These are phyloP conservation scores for Cyanodermella asteris DNA, from an alignment of 2,329 filamentous ascomycete species.

Conservation along the genomic window DNA sequence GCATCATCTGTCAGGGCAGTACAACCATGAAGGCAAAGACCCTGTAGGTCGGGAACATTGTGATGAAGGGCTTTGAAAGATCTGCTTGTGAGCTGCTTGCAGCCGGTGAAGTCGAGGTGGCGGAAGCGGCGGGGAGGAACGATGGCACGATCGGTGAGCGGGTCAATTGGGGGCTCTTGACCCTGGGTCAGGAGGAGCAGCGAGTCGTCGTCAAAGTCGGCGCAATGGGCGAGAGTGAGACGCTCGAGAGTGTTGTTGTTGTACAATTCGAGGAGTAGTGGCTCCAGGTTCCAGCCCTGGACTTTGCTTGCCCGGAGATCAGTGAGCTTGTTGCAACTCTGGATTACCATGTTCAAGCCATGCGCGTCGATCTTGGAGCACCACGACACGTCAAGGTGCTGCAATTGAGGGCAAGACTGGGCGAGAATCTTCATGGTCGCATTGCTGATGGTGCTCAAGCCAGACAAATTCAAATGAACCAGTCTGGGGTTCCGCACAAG, in stretches of 20 bases:
- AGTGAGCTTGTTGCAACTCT: conserved; percentile 48
- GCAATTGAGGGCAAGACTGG: conserved; percentile 57
- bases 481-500: conserved; percentile 59
- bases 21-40: conserved; percentile 63
- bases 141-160: conserved; percentile 52
- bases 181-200: conserved; percentile 58
- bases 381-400: conserved; percentile 79
- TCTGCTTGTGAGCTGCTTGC: conserved; percentile 46
- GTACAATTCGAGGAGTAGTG: conserved; percentile 55
- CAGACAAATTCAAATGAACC: conserved; percentile 69
- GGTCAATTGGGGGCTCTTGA: conserved; percentile 52
- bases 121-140: conserved; percentile 59
- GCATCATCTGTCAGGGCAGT: conserved; percentile 50
- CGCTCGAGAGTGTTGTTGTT: conserved; percentile 60
- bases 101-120: conserved; percentile 69
- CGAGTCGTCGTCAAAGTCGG: conserved; percentile 53
- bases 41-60: conserved; percentile 59
- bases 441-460: conserved; percentile 59
- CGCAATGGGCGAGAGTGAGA: conserved; percentile 61
- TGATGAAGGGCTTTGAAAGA: conserved; percentile 52
- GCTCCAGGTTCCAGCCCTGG: conserved; percentile 51
- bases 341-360: conserved; percentile 51
- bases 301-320: conserved; percentile 72
- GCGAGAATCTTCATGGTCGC: conserved; percentile 71
- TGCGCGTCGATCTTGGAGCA: conserved; percentile 65